phyloP scores from a whole-genome alignment of 257 asterid species.

The Lycium ferocissimum region DNA sequence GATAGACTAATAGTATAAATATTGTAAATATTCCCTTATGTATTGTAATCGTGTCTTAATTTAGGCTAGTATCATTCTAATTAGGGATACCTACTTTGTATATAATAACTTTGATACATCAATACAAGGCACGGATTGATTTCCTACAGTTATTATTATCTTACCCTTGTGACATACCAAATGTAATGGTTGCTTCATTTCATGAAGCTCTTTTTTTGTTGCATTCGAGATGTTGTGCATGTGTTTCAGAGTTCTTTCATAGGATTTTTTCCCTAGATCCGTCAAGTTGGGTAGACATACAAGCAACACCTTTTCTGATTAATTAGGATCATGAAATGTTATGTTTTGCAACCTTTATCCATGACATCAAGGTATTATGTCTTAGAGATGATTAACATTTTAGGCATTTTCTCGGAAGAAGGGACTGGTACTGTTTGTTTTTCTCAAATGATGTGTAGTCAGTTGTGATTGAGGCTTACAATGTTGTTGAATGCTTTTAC shows the following conservation, averaged over 20 bases:
- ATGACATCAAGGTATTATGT: background rate
- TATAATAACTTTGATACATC: too few species aligned
- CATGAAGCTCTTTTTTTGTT: background rate
- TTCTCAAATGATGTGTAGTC: too few species aligned
- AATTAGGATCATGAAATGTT: background rate
- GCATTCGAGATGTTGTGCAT: background rate
- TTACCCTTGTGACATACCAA: background rate
- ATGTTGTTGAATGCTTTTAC: too few species aligned
- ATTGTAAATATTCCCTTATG: too few species aligned
- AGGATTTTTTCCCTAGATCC: background rate
- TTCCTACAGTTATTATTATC: too few species aligned
- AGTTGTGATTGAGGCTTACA: too few species aligned
- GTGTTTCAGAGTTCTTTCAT: background rate
- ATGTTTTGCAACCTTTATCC: background rate
- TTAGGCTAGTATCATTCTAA: too few species aligned
- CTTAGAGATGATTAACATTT: background rate
- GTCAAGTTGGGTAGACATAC: background rate
- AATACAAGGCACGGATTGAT: too few species aligned
- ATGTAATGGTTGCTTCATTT: background rate
- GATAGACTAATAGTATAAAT: too few species aligned
- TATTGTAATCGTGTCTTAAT: too few species aligned
- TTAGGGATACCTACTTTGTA: too few species aligned
- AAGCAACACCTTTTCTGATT: background rate
- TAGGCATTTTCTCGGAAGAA: background rate
- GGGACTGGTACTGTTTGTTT: too few species aligned